These are phyloP conservation scores for Lagenidium giganteum DNA, from an alignment of 352 stramenopile species.

Conservation along the genomic window DNA sequence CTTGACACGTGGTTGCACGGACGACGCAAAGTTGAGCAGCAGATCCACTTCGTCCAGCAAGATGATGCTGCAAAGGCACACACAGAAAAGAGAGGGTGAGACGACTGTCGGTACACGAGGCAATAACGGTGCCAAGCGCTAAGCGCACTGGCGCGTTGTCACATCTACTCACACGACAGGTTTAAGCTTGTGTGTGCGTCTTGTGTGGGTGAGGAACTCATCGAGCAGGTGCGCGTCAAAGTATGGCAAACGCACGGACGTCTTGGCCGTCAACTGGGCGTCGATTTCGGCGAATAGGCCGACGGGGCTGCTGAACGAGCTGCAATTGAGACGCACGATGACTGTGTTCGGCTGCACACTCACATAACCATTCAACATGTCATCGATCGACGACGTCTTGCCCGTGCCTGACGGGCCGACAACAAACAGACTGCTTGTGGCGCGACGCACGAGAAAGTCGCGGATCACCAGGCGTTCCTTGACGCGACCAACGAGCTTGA, in stretches of 20 bases:
- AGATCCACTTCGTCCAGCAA: constrained; percentile 54
- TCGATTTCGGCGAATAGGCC: constrained; percentile 31
- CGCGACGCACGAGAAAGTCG: constrained; percentile 16
- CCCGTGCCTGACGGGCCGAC: constrained; percentile 44
- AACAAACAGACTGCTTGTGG: constrained; percentile 31
- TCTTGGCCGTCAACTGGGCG: constrained; percentile 18
- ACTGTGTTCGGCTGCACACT: constrained; percentile 1
- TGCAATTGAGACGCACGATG: constrained; percentile 44
- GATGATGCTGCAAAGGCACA: no score
- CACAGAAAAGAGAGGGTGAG: no score
- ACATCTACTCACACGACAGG: no score
- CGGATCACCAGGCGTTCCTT: constrained; percentile 26
- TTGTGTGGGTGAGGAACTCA: no score
- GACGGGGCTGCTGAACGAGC: constrained; percentile 31
- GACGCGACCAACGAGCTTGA: constrained; percentile 24
- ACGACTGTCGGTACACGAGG: no score
- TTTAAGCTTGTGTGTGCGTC: no score
- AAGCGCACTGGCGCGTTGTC: no score
- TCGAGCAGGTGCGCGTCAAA: constrained; percentile 35
- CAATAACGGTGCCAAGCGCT: no score
- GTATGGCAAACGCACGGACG: constrained; percentile 13
- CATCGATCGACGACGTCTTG: constrained; percentile 42
- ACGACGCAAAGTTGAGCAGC: constrained; percentile 27
- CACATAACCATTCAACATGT: constrained; percentile 31
- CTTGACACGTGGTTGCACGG: constrained; percentile 32